A percentile compares a stretch with the other conserved stretches of the same genome.
phyloP scores from a whole-genome alignment of 1,139 yeast species.

The Pichia sp. region DNA sequence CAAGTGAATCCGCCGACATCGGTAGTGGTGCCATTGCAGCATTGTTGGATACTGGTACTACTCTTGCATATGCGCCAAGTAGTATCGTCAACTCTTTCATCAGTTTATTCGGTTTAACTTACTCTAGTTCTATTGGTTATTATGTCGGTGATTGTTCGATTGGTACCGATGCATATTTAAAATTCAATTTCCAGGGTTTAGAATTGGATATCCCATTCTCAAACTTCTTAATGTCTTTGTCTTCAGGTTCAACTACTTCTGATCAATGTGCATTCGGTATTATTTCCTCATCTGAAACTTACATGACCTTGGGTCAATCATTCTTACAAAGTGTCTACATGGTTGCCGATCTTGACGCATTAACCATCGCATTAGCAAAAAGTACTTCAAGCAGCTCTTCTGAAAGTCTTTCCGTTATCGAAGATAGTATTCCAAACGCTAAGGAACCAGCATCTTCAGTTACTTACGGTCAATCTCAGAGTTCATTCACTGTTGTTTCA shows the following conservation, averaged over 20 bases:
- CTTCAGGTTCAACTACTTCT: conserved; percentile 10
- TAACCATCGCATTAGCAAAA: conserved; percentile 66
- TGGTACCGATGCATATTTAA: conserved; percentile 35
- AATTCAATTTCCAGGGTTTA: conserved; percentile 49
- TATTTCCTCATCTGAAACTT: conserved; percentile 30
- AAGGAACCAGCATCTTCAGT: conserved; percentile 8
- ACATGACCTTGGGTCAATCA: conserved; percentile 63
- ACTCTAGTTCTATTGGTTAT: conserved; percentile 32
- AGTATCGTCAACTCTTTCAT: conserved; percentile 42
- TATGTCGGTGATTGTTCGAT: conserved; percentile 36
- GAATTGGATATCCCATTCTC: conserved; percentile 46
- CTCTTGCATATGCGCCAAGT: conserved; percentile 53
- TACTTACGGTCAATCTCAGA: conserved; percentile 11
- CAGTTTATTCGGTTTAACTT: conserved; percentile 37
- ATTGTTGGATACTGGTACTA: conserved; percentile 66
- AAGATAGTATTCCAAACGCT: conserved; percentile 13
- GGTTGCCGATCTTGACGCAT: conserved; percentile 71
- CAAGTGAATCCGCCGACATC: conserved; percentile 31
- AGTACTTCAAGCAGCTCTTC: conserved; percentile 6
- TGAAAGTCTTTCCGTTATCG: conserved; percentile 4
- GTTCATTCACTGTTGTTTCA: conserved; percentile 6
- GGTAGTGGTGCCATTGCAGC: conserved; percentile 43
- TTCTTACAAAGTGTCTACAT: conserved; percentile 72
- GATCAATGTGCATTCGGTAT: conserved; percentile 26
- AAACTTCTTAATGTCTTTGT: conserved; percentile 33